These are phyloP conservation scores for Ustilaginoidea virens DNA, from an alignment of 2,329 filamentous ascomycete genomes.

Conservation along the genomic window DNA sequence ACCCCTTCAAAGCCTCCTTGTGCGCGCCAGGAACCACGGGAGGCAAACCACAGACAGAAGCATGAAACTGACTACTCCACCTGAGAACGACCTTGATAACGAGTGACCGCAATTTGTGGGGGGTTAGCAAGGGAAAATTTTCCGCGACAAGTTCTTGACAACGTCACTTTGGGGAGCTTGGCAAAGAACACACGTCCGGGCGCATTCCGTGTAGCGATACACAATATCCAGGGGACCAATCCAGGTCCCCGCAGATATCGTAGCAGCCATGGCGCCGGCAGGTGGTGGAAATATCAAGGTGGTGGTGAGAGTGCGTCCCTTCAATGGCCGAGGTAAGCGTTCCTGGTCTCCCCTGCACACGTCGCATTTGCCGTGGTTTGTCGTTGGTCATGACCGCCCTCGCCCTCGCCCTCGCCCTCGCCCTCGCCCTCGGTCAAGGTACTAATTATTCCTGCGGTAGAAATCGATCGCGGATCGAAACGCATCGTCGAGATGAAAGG, in stretches of 20 bases:
- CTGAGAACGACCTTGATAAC: constrained; percentile 1
- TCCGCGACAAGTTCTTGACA: no score
- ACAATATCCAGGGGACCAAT: constrained; percentile 16
- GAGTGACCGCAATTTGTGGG: background rate
- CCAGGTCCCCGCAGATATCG: constrained; percentile 18
- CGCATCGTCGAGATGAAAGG: constrained; percentile 96
- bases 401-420: no score
- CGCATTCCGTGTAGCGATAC: constrained; percentile 13
- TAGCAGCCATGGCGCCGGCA: constrained; percentile 26
- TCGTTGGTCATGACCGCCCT: no score
- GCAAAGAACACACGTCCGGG: no score
- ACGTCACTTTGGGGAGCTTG: no score
- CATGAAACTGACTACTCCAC: constrained; percentile 7
- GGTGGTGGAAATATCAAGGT: constrained; percentile 98
- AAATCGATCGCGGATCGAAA: constrained; percentile 83
- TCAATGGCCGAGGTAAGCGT: constrained; percentile 75
- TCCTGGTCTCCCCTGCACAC: background rate
- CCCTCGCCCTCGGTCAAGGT: no score
- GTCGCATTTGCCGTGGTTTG: background rate
- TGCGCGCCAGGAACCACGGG: no score
- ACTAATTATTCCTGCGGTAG: constrained; percentile 27
- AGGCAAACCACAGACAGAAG: constrained; percentile 5
- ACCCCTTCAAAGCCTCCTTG: no score
- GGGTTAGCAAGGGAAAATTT: no score
- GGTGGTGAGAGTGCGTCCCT: constrained; percentile 89